These are phyloP conservation scores for Arthrobotrys iridis DNA, from an alignment of 2,329 filamentous ascomycete species.

Conservation along the genomic window DNA sequence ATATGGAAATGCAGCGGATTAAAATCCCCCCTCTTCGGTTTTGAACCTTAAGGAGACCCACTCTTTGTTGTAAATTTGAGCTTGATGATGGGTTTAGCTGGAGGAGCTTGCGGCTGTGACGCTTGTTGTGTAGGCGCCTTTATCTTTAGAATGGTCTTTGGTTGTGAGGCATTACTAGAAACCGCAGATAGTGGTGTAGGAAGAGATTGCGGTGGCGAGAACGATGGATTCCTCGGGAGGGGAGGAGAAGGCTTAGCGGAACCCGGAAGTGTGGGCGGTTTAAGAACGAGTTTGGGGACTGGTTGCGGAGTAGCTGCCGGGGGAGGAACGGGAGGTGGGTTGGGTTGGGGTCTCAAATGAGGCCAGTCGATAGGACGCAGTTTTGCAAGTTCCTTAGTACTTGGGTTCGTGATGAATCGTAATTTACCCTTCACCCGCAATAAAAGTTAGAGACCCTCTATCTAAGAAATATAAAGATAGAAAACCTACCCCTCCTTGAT, in stretches of 20 bases:
- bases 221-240: conserved; percentile 7
- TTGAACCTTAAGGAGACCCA: conserved; percentile 3
- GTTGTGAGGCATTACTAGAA: conserved; percentile 6
- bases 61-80: conserved; percentile 45
- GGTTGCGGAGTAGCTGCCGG: conserved; percentile 39
- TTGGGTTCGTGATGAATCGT: conserved; percentile 55
- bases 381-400: conserved; percentile 29
- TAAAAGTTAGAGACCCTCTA: conserved; percentile 32
- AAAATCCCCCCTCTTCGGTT: background rate
- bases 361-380: conserved; percentile 45
- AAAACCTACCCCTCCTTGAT: conserved; percentile 60
- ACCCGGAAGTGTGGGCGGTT: conserved; percentile 12
- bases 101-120: conserved; percentile 12
- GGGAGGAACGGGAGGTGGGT: conserved; percentile 12
- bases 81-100: conserved; percentile 36
- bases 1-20: background rate
- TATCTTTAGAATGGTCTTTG: conserved; percentile 35
- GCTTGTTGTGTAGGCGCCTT: conserved; percentile 21
- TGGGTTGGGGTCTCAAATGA: conserved; percentile 25
- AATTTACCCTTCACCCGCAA: conserved; percentile 55
- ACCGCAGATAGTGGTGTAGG: conserved; percentile 26
- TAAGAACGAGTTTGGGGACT: conserved; percentile 29
- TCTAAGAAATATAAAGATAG: background rate
- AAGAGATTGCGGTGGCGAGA: conserved; percentile 27
- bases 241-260: conserved; percentile 37